A percentile compares a stretch with the other conserved stretches of the same genome.
phyloP scores from a whole-genome alignment of 345 rosid species.

The Syzygium oleosum region DNA sequence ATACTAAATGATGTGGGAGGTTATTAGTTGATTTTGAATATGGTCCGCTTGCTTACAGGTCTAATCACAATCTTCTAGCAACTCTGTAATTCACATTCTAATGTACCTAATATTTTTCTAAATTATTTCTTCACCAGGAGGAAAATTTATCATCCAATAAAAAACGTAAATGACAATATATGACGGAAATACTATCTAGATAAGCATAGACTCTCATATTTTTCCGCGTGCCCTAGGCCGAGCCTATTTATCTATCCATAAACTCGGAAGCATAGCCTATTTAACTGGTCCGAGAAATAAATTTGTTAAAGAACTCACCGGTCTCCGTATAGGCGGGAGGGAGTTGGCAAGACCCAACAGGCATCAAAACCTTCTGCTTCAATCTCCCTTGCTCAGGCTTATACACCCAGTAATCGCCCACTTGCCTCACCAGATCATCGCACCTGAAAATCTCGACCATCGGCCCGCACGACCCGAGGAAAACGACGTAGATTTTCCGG shows the following conservation, averaged over 20 bases:
- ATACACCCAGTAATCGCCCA: slow-evolving; percentile 60
- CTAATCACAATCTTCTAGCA: too few species aligned
- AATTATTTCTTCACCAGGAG: too few species aligned
- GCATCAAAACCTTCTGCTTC: slow-evolving; percentile 62
- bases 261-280: background rate
- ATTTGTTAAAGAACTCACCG: slow-evolving; percentile 21
- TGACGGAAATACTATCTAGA: too few species aligned
- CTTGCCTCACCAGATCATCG: slow-evolving; percentile 49
- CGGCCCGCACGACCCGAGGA: slow-evolving; percentile 64
- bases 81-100: too few species aligned
- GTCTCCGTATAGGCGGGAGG: slow-evolving; percentile 31
- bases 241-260: background rate
- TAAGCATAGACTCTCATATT: too few species aligned
- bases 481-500: slow-evolving; percentile 39
- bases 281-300: background rate
- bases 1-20: background rate
- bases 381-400: slow-evolving; percentile 44
- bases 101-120: too few species aligned
- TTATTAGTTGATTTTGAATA: background rate
- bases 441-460: slow-evolving; percentile 80
- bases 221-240: background rate
- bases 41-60: too few species aligned
- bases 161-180: too few species aligned
- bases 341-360: slow-evolving; percentile 77
- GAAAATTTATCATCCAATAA: too few species aligned